Evolutionary conservation across 208 protist genomes (phyloP).

Genomic region (Wallacemonas sp.): DNA sequence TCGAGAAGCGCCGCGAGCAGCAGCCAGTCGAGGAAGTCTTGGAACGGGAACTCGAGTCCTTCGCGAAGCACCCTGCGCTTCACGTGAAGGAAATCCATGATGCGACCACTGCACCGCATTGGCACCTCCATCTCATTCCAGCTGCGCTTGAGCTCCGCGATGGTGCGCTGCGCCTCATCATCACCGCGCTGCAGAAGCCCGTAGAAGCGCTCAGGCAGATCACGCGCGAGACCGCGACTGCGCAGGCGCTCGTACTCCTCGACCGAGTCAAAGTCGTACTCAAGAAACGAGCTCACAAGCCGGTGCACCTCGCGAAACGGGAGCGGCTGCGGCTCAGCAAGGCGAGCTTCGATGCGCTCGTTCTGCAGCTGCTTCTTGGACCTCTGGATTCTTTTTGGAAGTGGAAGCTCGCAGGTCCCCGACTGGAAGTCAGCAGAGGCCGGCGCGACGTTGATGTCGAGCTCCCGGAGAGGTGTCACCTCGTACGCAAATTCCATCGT

Average conservation of each 20-base stretch:
- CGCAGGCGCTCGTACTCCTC: constrained; percentile 1
- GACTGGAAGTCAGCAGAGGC: neutral
- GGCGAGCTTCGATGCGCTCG: constrained; percentile 2
- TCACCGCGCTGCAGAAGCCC: constrained; percentile 6
- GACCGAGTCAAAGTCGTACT: constrained; percentile 10
- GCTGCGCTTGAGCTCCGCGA: constrained; percentile 5
- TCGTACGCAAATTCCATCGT: no score
- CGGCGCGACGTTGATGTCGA: neutral
- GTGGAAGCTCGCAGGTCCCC: neutral
- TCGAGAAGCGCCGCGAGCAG: constrained; percentile 43
- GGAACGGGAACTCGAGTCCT: constrained; percentile 42
- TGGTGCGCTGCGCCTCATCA: constrained; percentile 9
- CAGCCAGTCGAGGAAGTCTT: constrained; percentile 65
- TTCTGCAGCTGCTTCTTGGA: neutral
- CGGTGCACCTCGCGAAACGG: constrained; percentile 24
- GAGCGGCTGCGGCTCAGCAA: neutral
- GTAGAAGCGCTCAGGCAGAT: constrained; percentile 1
- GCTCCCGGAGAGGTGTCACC: no score
- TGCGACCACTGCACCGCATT: constrained; percentile 32
- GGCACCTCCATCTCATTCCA: neutral
- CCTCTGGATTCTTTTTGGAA: neutral
- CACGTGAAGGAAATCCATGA: constrained; percentile 46
- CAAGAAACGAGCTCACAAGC: constrained; percentile 17
- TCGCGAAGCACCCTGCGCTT: constrained; percentile 45
- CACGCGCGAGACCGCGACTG: neutral